phyloP scores from a whole-genome alignment of 768 basidiomycete genomes.

The Amanita inopinata region DNA sequence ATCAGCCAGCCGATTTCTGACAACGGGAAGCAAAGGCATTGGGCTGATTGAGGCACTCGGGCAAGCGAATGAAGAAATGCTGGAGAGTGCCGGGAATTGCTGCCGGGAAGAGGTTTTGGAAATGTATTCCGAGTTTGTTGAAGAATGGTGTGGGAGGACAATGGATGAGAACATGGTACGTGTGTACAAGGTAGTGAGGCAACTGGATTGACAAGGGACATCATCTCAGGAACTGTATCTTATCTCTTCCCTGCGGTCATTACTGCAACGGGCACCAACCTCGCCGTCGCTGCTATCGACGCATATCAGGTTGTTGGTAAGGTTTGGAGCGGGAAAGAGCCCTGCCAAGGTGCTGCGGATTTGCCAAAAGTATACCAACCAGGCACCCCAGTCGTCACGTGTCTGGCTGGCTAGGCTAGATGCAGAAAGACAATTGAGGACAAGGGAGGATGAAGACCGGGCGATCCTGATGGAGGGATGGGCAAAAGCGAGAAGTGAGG shows the following conservation, averaged over 20 bases:
- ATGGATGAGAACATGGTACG: constrained; percentile 41
- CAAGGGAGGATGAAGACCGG: constrained; percentile 15
- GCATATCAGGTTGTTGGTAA: constrained; percentile 22
- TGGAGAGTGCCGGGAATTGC: constrained; percentile 15
- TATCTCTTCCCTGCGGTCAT: constrained; percentile 29
- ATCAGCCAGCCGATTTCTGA: constrained; percentile 24
- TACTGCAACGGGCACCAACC: constrained; percentile 17
- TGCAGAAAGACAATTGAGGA: constrained; percentile 26
- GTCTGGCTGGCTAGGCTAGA: constrained; percentile 48
- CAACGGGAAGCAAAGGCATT: constrained; percentile 20
- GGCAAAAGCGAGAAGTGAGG: constrained; percentile 32
- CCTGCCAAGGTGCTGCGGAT: constrained; percentile 27
- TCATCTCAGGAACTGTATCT: constrained; percentile 47
- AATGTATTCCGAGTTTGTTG: constrained; percentile 43
- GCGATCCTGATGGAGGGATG: constrained; percentile 26
- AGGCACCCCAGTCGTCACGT: constrained; percentile 23
- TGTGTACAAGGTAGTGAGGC: constrained; percentile 17
- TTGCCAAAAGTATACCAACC: constrained; percentile 37
- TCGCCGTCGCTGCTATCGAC: constrained; percentile 23
- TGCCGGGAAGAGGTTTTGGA: constrained; percentile 20
- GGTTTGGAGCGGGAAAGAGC: constrained; percentile 7
- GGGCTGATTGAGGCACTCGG: constrained; percentile 29
- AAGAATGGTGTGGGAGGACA: constrained; percentile 36
- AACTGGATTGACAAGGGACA: constrained; percentile 30
- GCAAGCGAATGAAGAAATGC: constrained; percentile 30